Evolutionary conservation across 805 yeast genomes (phyloP).

Genomic region (Lachancea sp.): DNA sequence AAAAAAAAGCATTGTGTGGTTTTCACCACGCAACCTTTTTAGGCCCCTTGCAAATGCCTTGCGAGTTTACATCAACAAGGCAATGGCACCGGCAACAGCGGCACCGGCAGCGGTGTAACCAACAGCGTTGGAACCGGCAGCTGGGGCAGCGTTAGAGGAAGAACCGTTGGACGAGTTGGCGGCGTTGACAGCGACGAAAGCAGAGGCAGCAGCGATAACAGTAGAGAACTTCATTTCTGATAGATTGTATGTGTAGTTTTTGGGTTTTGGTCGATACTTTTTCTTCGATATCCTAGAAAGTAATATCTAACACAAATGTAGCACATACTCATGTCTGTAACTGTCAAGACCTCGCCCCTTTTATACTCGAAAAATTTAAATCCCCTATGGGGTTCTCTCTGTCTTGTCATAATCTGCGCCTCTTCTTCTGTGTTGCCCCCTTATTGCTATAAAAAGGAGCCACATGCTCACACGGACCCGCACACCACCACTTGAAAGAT

Average conservation of each 20-base stretch:
- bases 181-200: slow-evolving; percentile 16
- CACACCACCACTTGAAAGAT: too few relatives aligned
- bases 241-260: background rate
- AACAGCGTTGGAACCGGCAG: slow-evolving; percentile 16
- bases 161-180: slow-evolving; percentile 16
- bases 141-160: slow-evolving; percentile 16
- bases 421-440: too few relatives aligned
- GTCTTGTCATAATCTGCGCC: too few relatives aligned
- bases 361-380: too few relatives aligned
- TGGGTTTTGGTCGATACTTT: background rate
- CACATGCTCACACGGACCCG: too few relatives aligned
- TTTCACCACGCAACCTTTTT: background rate
- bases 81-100: slow-evolving; percentile 28
- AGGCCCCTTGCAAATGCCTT: too few relatives aligned
- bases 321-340: too few relatives aligned
- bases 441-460: too few relatives aligned
- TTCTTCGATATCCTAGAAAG: background rate
- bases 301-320: background rate
- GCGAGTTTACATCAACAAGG: slow-evolving; percentile 19
- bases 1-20: background rate
- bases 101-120: slow-evolving; percentile 21
- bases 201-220: slow-evolving; percentile 19
- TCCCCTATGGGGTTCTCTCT: too few relatives aligned
- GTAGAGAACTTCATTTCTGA: slow-evolving; percentile 23
- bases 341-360: too few relatives aligned